Percentiles rank a stretch among this genome's conserved stretches.
Conservation (phyloP, 441 rosid genomes). For the Melastoma candidum region DNA sequence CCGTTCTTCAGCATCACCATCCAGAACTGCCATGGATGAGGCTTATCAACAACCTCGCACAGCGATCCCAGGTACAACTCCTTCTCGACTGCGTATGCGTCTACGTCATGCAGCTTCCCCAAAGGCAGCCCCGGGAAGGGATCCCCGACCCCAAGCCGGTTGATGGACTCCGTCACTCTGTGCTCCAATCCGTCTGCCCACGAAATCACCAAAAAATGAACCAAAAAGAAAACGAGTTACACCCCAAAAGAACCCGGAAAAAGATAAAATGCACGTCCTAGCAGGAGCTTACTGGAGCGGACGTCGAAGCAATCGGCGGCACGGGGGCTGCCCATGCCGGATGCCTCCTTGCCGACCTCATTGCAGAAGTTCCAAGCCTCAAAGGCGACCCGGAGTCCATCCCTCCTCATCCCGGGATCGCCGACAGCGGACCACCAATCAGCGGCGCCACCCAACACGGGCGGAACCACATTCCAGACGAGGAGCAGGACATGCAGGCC, state of each 20-base stretch:
- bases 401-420: constrained; percentile 3
- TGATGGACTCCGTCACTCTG: constrained; percentile 2
- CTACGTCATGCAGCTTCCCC: not conserved
- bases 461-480: too few relatives aligned
- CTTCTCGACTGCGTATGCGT: not conserved
- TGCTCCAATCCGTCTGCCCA: not conserved
- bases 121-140: not conserved
- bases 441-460: too few relatives aligned
- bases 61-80: constrained; percentile 4
- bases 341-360: constrained; percentile 5
- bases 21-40: constrained; percentile 9
- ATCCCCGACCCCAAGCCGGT: constrained; percentile 1
- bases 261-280: too few relatives aligned
- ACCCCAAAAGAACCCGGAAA: too few relatives aligned
- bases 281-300: too few relatives aligned
- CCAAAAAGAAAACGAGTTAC: too few relatives aligned
- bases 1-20: constrained; percentile 9
- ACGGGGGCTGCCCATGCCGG: constrained; percentile 7
- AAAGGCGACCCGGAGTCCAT: constrained; percentile 2
- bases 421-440: too few relatives aligned
- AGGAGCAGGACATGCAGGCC: too few relatives aligned
- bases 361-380: constrained; percentile 12
- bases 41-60: constrained; percentile 2
- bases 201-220: too few relatives aligned
- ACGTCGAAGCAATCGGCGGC: too few relatives aligned